phyloP scores from a whole-genome alignment of 495 filamentous ascomycete genomes.

The Parachaetomium inaequale region DNA sequence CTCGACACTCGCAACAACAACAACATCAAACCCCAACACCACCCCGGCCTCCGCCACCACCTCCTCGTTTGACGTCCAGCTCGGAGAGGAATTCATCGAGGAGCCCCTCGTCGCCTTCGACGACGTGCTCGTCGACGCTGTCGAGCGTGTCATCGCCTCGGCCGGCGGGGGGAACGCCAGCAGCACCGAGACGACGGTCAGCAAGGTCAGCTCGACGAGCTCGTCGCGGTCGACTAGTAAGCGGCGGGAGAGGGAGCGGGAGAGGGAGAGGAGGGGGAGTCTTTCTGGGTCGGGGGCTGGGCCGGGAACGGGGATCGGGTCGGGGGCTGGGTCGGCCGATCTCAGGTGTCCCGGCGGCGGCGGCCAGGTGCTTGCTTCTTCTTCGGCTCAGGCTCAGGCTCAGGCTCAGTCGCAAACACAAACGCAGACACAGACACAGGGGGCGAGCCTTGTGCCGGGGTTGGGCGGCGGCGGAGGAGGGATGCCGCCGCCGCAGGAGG shows the following conservation, averaged over 20 bases:
- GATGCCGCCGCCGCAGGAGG: constrained; percentile 28
- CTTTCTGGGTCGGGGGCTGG: constrained; percentile 13
- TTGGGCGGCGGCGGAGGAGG: not conserved
- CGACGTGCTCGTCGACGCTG: constrained; percentile 67
- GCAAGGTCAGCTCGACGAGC: constrained; percentile 40
- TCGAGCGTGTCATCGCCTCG: constrained; percentile 66
- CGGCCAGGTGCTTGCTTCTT: no score
- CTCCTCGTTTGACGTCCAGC: constrained; percentile 29
- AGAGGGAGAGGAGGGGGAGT: constrained; percentile 39
- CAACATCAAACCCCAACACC: constrained; percentile 23
- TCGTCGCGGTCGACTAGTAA: constrained; percentile 46
- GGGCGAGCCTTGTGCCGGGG: not conserved
- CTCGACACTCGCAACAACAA: constrained; percentile 21
- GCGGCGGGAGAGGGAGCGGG: constrained; percentile 19
- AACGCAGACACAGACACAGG: no score
- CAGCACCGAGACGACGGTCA: constrained; percentile 26
- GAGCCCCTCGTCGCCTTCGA: constrained; percentile 73
- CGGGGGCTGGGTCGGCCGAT: not conserved
- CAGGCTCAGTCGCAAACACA: no score
- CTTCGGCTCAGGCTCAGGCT: not conserved
- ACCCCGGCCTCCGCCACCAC: no score
- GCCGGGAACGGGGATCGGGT: no score
- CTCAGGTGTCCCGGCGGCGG: not conserved
- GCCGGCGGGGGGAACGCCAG: constrained; percentile 13
- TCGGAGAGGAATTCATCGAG: constrained; percentile 62